These are phyloP conservation scores for Papiliotrema fonsecae DNA, from an alignment of 1,284 basidiomycete genomes.

Conservation along the genomic window DNA sequence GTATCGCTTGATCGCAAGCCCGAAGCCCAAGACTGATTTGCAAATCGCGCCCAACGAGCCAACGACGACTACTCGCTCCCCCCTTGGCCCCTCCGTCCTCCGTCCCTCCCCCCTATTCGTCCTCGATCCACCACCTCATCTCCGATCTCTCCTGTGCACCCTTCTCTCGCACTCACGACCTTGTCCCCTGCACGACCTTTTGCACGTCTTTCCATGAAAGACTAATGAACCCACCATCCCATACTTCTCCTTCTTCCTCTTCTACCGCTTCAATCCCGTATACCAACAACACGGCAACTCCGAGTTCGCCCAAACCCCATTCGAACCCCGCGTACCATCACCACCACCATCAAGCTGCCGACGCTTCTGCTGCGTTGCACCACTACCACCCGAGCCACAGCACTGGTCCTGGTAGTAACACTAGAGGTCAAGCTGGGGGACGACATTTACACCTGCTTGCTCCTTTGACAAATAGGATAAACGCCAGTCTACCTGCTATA, in stretches of 20 bases:
- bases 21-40: too few species aligned
- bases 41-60: too few species aligned
- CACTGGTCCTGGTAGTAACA: background rate
- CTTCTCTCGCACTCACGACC: background rate
- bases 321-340: background rate
- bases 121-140: too few species aligned
- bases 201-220: background rate
- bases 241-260: slow-evolving; percentile 19
- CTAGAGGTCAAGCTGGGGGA: background rate
- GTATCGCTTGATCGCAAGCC: too few species aligned
- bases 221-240: slow-evolving; percentile 10
- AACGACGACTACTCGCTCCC: too few species aligned
- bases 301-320: background rate
- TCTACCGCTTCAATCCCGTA: background rate
- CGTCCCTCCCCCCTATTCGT: too few species aligned
- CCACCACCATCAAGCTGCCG: background rate
- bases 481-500: slow-evolving; percentile 1
- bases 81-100: too few species aligned
- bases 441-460: slow-evolving; percentile 5
- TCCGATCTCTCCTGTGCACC: background rate
- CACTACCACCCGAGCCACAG: too few species aligned
- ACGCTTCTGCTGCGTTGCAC: background rate
- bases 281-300: background rate
- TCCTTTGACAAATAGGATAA: slow-evolving; percentile 1
- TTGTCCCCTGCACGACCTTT: background rate